Evolutionary conservation across 1,284 basidiomycete species (phyloP).

Genomic region (Xanthoconium separans): DNA sequence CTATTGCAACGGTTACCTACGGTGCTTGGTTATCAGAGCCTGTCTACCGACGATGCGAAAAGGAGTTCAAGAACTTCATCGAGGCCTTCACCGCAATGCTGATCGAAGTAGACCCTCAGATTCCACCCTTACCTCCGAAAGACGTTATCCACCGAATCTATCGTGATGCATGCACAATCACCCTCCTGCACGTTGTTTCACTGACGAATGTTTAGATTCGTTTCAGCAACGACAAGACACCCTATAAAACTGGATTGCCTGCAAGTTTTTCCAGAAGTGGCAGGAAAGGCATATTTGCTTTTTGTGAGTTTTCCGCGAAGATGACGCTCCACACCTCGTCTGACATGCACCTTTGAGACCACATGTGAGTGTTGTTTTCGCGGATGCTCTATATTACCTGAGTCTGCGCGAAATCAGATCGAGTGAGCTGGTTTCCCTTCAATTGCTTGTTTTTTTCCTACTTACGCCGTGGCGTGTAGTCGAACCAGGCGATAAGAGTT

Average conservation of each 20-base stretch:
- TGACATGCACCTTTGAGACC: conserved; percentile 36
- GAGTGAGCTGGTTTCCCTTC: conserved; percentile 17
- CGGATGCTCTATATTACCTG: neutral
- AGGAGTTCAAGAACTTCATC: conserved; percentile 86
- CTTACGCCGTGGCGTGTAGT: conserved; percentile 43
- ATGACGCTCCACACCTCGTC: neutral
- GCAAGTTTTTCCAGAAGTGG: conserved; percentile 80
- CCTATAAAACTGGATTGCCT: conserved; percentile 82
- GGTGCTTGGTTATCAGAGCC: conserved; percentile 53
- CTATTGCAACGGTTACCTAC: conserved; percentile 1
- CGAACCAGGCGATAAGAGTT: conserved; percentile 62
- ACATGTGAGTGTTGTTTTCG: conserved; percentile 32
- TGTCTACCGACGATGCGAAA: conserved; percentile 78
- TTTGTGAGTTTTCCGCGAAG: conserved; percentile 51
- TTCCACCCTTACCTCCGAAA: conserved; percentile 83
- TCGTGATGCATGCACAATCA: conserved; percentile 59
- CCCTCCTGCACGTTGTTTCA: neutral
- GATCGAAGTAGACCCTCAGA: conserved; percentile 71
- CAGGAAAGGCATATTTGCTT: conserved; percentile 75
- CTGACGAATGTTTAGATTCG: conserved; percentile 52
- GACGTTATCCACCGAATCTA: conserved; percentile 86
- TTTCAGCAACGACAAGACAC: conserved; percentile 93
- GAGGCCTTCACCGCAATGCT: conserved; percentile 67
- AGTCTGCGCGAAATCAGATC: conserved; percentile 10
- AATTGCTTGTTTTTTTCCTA: neutral